A percentile compares a stretch with the other conserved stretches of the same genome.
Conservation (phyloP, 2,329 filamentous ascomycete genomes). For the Fusarium brachygibbosum region DNA sequence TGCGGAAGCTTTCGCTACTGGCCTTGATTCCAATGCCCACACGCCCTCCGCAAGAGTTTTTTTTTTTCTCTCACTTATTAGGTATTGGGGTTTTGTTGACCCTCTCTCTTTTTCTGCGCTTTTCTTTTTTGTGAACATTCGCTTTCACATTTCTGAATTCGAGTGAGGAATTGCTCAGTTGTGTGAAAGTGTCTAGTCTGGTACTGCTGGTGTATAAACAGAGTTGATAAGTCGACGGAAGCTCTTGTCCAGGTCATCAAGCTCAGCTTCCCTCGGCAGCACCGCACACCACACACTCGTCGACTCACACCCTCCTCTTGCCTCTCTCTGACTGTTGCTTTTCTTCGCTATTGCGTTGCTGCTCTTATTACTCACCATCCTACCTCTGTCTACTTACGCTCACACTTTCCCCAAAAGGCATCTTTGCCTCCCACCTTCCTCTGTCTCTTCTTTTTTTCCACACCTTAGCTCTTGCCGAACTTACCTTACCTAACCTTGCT, state of each 20-base stretch:
- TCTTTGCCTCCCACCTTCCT: slow-evolving; percentile 50
- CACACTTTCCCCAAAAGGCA: slow-evolving; percentile 47
- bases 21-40: slow-evolving; percentile 41
- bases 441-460: slow-evolving; percentile 40
- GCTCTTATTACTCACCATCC: slow-evolving; percentile 44
- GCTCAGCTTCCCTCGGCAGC: slow-evolving; percentile 44
- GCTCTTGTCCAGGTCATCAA: slow-evolving; percentile 34
- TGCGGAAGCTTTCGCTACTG: slow-evolving; percentile 44
- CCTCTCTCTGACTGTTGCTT: slow-evolving; percentile 36
- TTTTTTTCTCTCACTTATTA: slow-evolving; percentile 5
- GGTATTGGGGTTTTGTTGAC: slow-evolving; percentile 12
- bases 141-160: slow-evolving; percentile 4
- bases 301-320: slow-evolving; percentile 46
- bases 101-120: slow-evolving; percentile 20
- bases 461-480: slow-evolving; percentile 40
- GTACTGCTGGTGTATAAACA: slow-evolving; percentile 31
- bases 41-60: slow-evolving; percentile 46
- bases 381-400: slow-evolving; percentile 29
- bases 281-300: slow-evolving; percentile 42
- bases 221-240: slow-evolving; percentile 28
- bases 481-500: slow-evolving; percentile 34
- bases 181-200: slow-evolving; percentile 17
- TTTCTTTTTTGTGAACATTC: slow-evolving; percentile 19
- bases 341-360: slow-evolving; percentile 38
- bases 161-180: slow-evolving; percentile 1